Base-by-base conservation (phyloP, 192 early-diverging fungal species). In the Umbelopsis sp. region DNA sequence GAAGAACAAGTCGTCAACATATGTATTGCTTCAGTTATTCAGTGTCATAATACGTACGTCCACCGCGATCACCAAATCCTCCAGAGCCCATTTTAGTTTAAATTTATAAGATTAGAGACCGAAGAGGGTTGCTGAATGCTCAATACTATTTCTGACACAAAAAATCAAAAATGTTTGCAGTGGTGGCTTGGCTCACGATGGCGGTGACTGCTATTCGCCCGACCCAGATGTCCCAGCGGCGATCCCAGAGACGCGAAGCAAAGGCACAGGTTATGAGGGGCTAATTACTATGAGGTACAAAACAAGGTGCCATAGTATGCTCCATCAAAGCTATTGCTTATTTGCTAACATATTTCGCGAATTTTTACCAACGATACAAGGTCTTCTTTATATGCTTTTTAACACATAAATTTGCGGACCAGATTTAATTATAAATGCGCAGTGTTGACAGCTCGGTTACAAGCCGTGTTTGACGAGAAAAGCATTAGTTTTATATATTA, bases 11-110 rank as follows among this genome's bases (percentile, higher is more conserved):
- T 18, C 21, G 37, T 35, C 16, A 30, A 35, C 2, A 25, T 49
- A 25, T 22, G 41, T 6, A 25, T 33, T 25, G n/a, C n/a, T 22
- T 37, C 11, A 21, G n/a, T 45, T 3, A 46, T 49, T 23, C 12
- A 67, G 27, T 25, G 16, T 4, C 11, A 13, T 45, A 67, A 11
- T 67, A 67, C 25, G n/a, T 55, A 49, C 61, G 74, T 22, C 74
- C 74, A 48, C 65, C 58, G 50, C 64, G 68, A 58, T 74, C 72
- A 55, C 72, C 72, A 69, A 68, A 74, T 64, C 72, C 72, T 15
- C 72, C 72, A 68, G 68, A 68, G 49, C 72, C 72, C 72, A 74
- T 74, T 8, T 74, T 74, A 48, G 33, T 66, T 41, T 66, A 71
- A 45, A 64, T 66, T 73, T 30, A 46, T 64, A 55, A 55, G 51